Evolutionary conservation across 2,329 filamentous ascomycete genomes (phyloP), one percentile per base, ranked within the genome.

Genomic region (Pleomassaria siparia): DNA sequence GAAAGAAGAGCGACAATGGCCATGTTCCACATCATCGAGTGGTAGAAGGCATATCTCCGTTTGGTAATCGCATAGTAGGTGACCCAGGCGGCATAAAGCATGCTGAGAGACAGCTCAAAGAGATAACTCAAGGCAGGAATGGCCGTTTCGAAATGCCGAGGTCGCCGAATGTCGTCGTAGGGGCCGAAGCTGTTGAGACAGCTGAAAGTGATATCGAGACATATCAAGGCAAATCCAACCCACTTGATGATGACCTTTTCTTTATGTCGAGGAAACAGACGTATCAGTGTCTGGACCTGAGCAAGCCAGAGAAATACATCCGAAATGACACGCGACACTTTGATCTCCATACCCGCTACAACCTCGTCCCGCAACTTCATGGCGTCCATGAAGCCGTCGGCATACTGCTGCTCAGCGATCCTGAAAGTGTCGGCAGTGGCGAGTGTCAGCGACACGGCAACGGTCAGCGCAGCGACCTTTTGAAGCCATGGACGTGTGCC

Each of bases 161-260:
- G 89, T 50, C 84, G 81, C 16, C 79, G 78, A 40, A 74, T 79
- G 26, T 80, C 76, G 43, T 81, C 75, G 55, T 69, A 69, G 10
- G 65, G 64, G 24, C 81, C 80, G 64, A 97, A 97, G 62, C 88
- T 94, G 76, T 96, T 95, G 49, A 97, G 81, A 40, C 88, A 90
- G 63, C 88, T 91, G 70, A 99, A 99, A 10, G 91, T 84, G 35
- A 92, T 86, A 67, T 97, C 92, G 50, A 96, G 80, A 0, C 90
- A 83, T 63, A 99, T 96, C 47, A 99, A 81, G 2, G 88, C 91
- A 66, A 97, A 96, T 1, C 92, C 94, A 13, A 92, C 90, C 92
- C 92, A 99, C 74, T 97, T 97, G 74, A 99, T 99, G 57, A 97
- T 89, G 43, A 97, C 86, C 74, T 97, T 97, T 73, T 99, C 94